A percentile compares a stretch with the other conserved stretches of the same genome.
Conservation (phyloP, 768 basidiomycete genomes). For the Fistulinella prunicolor region DNA sequence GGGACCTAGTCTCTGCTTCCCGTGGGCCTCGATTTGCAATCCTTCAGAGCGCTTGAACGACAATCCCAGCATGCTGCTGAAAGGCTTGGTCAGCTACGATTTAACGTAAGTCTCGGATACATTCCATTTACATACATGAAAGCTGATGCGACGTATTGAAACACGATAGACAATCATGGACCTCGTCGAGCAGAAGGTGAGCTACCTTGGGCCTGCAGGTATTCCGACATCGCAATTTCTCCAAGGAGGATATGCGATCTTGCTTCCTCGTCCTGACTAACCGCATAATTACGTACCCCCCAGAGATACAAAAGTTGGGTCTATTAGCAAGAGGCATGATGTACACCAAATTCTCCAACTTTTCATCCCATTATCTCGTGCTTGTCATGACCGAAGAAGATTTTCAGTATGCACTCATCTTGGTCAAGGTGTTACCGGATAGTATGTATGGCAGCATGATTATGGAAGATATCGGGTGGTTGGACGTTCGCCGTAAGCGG, state of each 20-base stretch:
- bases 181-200: conserved; percentile 81
- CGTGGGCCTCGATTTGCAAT: conserved; percentile 62
- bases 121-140: background rate
- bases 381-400: conserved; percentile 76
- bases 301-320: conserved; percentile 74
- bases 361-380: conserved; percentile 80
- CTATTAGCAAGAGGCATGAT: conserved; percentile 56
- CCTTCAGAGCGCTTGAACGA: conserved; percentile 67
- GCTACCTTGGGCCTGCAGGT: conserved; percentile 78
- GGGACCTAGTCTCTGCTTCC: conserved; percentile 73
- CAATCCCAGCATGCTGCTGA: conserved; percentile 56
- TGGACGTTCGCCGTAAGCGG: conserved; percentile 70
- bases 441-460: conserved; percentile 58
- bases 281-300: background rate
- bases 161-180: conserved; percentile 76
- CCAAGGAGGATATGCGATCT: conserved; percentile 51
- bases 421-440: conserved; percentile 52
- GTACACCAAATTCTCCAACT: conserved; percentile 75
- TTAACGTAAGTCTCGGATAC: conserved; percentile 47
- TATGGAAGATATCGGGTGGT: conserved; percentile 78
- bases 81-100: conserved; percentile 57
- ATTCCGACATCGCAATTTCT: conserved; percentile 66
- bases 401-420: conserved; percentile 81
- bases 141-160: background rate
- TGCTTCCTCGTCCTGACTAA: background rate